Percentiles rank a stretch among this genome's conserved stretches.
phyloP scores from a whole-genome alignment of 2,329 filamentous ascomycete genomes.

The Ophidiomyces ophidiicola region DNA sequence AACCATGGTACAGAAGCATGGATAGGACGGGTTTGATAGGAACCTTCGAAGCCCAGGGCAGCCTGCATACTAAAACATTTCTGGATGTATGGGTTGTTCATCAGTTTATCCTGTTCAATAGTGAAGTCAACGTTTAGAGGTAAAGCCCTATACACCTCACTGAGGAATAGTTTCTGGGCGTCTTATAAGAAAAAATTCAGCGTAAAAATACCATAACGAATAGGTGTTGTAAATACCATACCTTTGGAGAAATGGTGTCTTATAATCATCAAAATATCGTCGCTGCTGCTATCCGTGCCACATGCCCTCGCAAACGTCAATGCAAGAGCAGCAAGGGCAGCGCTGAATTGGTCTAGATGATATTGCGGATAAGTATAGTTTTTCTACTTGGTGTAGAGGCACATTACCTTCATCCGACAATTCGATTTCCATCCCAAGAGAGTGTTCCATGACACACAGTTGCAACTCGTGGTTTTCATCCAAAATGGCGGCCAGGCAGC shows the following conservation, averaged over 20 bases:
- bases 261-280: slow-evolving; percentile 58
- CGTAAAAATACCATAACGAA: neutral
- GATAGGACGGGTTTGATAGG: slow-evolving; percentile 49
- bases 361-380: slow-evolving; percentile 1
- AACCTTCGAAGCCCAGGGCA: slow-evolving; percentile 60
- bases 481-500: slow-evolving; percentile 30
- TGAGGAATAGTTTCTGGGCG: slow-evolving; percentile 51
- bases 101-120: slow-evolving; percentile 61
- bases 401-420: slow-evolving; percentile 29
- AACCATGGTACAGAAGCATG: slow-evolving; percentile 63
- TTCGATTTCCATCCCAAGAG: slow-evolving; percentile 27
- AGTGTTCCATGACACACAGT: slow-evolving; percentile 30
- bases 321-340: slow-evolving; percentile 51
- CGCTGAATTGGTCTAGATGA: slow-evolving; percentile 32
- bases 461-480: slow-evolving; percentile 31
- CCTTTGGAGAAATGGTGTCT: slow-evolving; percentile 40
- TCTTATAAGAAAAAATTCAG: slow-evolving; percentile 29
- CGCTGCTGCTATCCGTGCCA: slow-evolving; percentile 42
- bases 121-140: slow-evolving; percentile 71
- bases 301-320: slow-evolving; percentile 40
- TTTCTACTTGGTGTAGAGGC: neutral
- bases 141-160: slow-evolving; percentile 55
- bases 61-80: slow-evolving; percentile 68
- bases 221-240: slow-evolving; percentile 23
- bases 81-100: slow-evolving; percentile 61